Conservation (phyloP, 345 rosid genomes). For the Moricandia arvensis region DNA sequence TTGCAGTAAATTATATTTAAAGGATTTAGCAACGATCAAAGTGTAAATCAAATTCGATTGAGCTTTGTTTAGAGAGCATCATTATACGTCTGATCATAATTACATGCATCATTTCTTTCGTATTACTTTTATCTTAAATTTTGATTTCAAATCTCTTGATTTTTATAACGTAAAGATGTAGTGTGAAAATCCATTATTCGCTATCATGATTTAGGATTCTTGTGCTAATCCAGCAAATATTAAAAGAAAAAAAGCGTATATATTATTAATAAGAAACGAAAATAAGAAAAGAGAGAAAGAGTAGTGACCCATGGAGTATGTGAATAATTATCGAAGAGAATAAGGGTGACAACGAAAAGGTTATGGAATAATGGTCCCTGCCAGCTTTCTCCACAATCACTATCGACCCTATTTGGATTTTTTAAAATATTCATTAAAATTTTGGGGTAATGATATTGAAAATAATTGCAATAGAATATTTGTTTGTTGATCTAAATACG, state of each 20-base stretch:
- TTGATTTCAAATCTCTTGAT: conserved; percentile 14
- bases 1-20: background rate
- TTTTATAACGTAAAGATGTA: background rate
- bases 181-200: conserved; percentile 1
- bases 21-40: background rate
- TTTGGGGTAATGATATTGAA: conserved; percentile 4
- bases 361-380: conserved; percentile 42
- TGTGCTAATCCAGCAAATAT: conserved; percentile 33
- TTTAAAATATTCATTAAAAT: conserved; percentile 16
- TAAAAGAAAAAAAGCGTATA: conserved; percentile 7
- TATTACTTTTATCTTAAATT: background rate
- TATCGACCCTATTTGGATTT: conserved; percentile 31
- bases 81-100: background rate
- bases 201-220: conserved; percentile 25
- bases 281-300: conserved; percentile 1
- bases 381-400: conserved; percentile 40
- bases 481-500: background rate
- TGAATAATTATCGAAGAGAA: conserved; percentile 38
- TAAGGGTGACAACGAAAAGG: conserved; percentile 44
- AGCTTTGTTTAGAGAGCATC: background rate
- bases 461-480: background rate
- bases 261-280: conserved; percentile 15
- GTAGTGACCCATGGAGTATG: conserved; percentile 33
- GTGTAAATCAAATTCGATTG: background rate
- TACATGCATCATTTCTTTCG: conserved; percentile 1